Evolutionary conservation across 2,329 filamentous ascomycete genomes (phyloP), one percentile per base, ranked within the genome.

Genomic region (Fusarium anthophilum): DNA sequence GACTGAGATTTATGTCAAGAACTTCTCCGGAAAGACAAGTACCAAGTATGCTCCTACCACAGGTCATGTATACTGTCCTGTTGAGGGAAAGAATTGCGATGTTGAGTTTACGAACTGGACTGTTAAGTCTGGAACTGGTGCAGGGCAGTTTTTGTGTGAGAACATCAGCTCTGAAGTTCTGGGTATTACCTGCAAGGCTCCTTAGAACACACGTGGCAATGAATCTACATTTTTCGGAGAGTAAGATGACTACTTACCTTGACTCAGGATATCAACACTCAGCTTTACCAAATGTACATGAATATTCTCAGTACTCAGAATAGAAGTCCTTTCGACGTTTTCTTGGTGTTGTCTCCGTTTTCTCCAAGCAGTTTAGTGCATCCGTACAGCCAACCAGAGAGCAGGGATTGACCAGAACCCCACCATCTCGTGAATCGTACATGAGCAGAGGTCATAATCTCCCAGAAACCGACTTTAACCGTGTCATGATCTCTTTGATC

Each of bases 221-320:
- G 45, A 18, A 20, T 20, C 12, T 2, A 6, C 15, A 44, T 44
- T 10, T 17, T 1, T 28, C 8, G 3, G 18, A 4, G 0, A 15
- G 12, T 13, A 10, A 47, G 24, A 47, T 22, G 17, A 10, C 4
- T 20, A 5, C 3, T 28, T 0, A 10, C 12, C 13, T 11, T 3
- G 0, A 22, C 0, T 28, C 13, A 14, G 18, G 13, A 4, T 22
- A 20, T 14, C 17, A 9, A 20, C 7, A 8, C 7, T 32, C 6
- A n/a, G 2, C 8, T 4, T 18, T 12, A 50, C 10, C 18, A 9
- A n/a, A 7, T 9, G 3, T 32, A n/a, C 5, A 2, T 17, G 3
- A n/a, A 30, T 32, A 3, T n/a, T n/a, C 3, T 18, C 4, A 18
- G 3, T n/a, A 3, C 3, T 18, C 9, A 24, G 14, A 32, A 24